These are phyloP conservation scores for Nemania diffusa DNA, from an alignment of 2,329 filamentous ascomycete genomes.

Conservation along the genomic window DNA sequence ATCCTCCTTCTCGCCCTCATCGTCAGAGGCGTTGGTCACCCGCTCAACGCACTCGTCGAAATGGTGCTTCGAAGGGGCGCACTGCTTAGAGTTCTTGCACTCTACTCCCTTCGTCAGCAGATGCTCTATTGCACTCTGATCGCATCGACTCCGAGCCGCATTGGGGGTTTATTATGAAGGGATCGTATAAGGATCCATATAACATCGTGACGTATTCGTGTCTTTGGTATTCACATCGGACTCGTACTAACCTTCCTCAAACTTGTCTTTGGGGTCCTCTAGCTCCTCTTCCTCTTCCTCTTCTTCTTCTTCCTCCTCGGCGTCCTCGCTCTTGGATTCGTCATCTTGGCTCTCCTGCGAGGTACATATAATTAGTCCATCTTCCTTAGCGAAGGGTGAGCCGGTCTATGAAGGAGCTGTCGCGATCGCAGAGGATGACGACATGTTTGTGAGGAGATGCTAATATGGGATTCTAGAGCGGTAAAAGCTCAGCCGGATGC, in stretches of 20 bases:
- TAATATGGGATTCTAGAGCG: not conserved
- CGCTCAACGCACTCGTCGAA: conserved; percentile 98
- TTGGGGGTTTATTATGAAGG: conserved; percentile 4
- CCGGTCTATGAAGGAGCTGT: not conserved
- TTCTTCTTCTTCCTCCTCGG: conserved; percentile 69
- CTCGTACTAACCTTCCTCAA: conserved; percentile 85
- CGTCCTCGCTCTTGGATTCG: conserved; percentile 59
- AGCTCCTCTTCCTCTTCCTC: conserved; percentile 86
- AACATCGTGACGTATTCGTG: conserved; percentile 9
- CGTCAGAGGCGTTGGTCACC: conserved; percentile 76
- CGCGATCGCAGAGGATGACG: not conserved
- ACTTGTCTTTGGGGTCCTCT: conserved; percentile 84
- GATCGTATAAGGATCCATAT: conserved; percentile 8
- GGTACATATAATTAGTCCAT: conserved; percentile 19
- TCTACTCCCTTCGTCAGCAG: conserved; percentile 64
- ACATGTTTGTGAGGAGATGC: not conserved
- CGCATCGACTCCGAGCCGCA: conserved; percentile 4
- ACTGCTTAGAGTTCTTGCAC: conserved; percentile 87
- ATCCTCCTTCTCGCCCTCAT: conserved; percentile 91
- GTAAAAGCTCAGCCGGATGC: conserved; percentile 25
- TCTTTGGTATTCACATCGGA: conserved; percentile 11
- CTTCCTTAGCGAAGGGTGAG: not conserved
- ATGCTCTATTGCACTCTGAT: not conserved
- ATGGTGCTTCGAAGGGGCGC: conserved; percentile 93
- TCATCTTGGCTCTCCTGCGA: conserved; percentile 56